A percentile compares a stretch with the other conserved stretches of the same genome.
Conservation (phyloP, 2,329 filamentous ascomycete genomes). For the Hypoxylon sp. region DNA sequence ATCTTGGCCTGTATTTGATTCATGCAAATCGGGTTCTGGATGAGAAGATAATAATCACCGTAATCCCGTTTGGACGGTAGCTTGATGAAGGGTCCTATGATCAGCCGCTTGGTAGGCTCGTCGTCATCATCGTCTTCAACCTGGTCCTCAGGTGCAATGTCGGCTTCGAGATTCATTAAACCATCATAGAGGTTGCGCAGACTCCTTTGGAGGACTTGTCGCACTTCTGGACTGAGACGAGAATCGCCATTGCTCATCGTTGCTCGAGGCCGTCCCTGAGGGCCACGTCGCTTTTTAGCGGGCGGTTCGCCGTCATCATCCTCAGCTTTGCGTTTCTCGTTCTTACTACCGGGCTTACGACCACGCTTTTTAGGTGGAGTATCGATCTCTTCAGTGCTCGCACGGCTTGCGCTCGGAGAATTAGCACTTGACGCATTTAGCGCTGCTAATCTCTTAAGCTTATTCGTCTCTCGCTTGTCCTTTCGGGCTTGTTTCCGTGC, state of each 20-base stretch:
- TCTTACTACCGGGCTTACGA: constrained; percentile 80
- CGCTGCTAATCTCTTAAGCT: constrained; percentile 70
- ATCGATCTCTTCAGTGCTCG: constrained; percentile 85
- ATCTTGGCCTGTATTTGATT: constrained; percentile 95
- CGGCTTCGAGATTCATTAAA: constrained; percentile 87
- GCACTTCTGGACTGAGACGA: constrained; percentile 77
- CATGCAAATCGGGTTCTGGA: constrained; percentile 94
- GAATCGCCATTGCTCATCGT: constrained; percentile 55
- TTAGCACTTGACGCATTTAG: constrained; percentile 66
- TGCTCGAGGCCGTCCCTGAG: constrained; percentile 78
- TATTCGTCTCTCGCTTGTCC: constrained; percentile 83
- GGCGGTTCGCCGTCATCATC: constrained; percentile 83
- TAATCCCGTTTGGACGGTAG: constrained; percentile 91
- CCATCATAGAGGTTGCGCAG: constrained; percentile 83
- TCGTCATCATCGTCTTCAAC: constrained; percentile 70
- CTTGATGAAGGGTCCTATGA: constrained; percentile 95
- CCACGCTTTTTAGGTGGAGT: constrained; percentile 85
- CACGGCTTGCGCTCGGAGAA: constrained; percentile 83
- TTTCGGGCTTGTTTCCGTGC: constrained; percentile 89
- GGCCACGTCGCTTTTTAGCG: constrained; percentile 82
- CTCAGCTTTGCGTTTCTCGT: constrained; percentile 90
- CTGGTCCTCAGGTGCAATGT: constrained; percentile 70
- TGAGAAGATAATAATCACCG: constrained; percentile 95
- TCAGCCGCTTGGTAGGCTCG: constrained; percentile 77
- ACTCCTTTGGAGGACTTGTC: constrained; percentile 83